Base-by-base conservation (phyloP, 352 stramenopile genomes). In the Phytophthora chlamydospora region DNA sequence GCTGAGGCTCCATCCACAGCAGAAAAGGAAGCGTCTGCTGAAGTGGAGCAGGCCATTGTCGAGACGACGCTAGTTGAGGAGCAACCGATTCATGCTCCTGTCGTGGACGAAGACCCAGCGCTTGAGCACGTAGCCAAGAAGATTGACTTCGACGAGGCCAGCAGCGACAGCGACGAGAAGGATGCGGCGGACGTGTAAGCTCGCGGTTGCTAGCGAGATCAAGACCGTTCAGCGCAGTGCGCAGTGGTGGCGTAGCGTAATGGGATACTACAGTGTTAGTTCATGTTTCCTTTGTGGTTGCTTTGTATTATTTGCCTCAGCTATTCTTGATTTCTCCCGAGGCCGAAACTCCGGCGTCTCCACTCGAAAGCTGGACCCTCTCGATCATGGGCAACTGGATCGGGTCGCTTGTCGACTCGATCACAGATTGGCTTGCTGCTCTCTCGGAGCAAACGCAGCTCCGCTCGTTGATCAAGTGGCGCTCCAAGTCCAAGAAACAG, bases 131-230 rank as follows among this genome's bases (percentile, higher is more conserved):
- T 76, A 17, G 60, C 68, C 29, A 76, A 76, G 51, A 71, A 71
- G 36, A 76, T 76, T 36, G 65, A 76, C 19, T 76, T 76, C 31
- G 68, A 76, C 29, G 63, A 71, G 32, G 46, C 64, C 8, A 76
- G 68, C 36, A 72, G 55, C 38, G 64, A 76, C 36, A 69, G 67
- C 43, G 62, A 73, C 10, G 68, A 76, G n/a, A 65, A 71, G 45
- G 35, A 35, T 38, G 33, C 32, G 36, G 29, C 29, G 36, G 48
- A 41, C n/a, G 38, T 55, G 62, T 67, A 71, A 43, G 45, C 41
- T 55, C 29, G 31, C 6, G 27, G 32, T 14, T 12, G 21, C 39
- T 36, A 17, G 36, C 33, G 36, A 48, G 27, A 55, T 29, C 41
- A 8, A n/a, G 41, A 38, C 33, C 24, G 35, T 39, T 51, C 36